These are phyloP conservation scores for Lotmaria passim DNA, from an alignment of 208 protist genomes.

Conservation along the genomic window DNA sequence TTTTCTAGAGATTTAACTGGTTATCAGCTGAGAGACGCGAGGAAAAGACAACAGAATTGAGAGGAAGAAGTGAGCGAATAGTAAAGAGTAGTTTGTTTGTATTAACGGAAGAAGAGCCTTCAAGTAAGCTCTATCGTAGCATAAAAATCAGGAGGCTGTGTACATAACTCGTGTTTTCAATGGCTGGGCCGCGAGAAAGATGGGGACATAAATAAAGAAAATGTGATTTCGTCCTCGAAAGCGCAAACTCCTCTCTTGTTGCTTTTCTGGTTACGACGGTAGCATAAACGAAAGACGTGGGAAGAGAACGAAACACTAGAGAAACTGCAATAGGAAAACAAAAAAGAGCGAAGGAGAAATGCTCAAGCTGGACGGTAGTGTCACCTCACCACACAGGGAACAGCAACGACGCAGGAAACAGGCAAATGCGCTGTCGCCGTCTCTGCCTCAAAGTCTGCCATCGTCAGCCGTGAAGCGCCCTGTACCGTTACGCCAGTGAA, in stretches of 20 bases:
- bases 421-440: conserved; percentile 18
- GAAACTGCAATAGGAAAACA: background rate
- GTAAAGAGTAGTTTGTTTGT: no score
- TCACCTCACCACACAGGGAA: background rate
- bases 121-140: conserved; percentile 3
- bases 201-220: no score
- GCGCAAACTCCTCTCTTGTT: no score
- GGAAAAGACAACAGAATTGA: conserved; percentile 3
- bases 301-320: background rate
- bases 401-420: conserved; percentile 5
- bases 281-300: conserved; percentile 1
- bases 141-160: no score
- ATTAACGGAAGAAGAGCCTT: conserved; percentile 2
- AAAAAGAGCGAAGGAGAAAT: background rate
- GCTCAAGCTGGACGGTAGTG: no score
- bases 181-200: no score
- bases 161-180: no score
- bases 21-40: no score
- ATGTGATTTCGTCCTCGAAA: no score
- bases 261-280: no score
- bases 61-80: no score
- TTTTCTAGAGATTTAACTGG: no score
- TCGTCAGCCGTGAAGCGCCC: background rate
- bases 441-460: conserved; percentile 21
- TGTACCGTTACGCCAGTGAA: conserved; percentile 11